Conservation (phyloP, 2,329 filamentous ascomycete species). For the Aspergillus sp. region DNA sequence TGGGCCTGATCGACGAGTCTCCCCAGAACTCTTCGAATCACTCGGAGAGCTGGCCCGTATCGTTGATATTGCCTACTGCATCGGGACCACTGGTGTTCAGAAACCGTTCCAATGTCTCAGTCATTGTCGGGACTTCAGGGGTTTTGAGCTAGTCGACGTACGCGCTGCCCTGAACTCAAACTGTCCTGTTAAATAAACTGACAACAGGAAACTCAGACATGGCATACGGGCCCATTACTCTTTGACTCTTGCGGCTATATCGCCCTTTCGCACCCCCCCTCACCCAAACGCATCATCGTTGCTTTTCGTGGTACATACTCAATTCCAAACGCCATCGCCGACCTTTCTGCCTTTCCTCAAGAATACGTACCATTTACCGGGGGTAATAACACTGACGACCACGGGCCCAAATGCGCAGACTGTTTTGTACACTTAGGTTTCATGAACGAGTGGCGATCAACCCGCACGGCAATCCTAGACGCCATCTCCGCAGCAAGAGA, state of each 20-base stretch:
- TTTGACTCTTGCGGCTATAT: conserved; percentile 94
- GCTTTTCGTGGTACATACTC: conserved; percentile 96
- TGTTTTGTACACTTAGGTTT: conserved; percentile 95
- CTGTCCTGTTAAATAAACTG: neutral
- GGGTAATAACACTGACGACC: conserved; percentile 39
- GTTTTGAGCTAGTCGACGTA: conserved; percentile 71
- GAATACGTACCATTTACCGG: conserved; percentile 82
- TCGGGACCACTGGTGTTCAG: conserved; percentile 77
- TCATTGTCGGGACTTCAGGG: conserved; percentile 79
- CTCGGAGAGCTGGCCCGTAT: conserved; percentile 87
- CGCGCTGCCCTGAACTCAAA: conserved; percentile 10
- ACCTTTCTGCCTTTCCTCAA: conserved; percentile 86
- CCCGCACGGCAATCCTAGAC: conserved; percentile 68
- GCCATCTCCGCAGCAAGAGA: conserved; percentile 60
- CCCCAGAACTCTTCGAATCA: conserved; percentile 68
- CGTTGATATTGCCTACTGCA: conserved; percentile 93
- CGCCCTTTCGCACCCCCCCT: conserved; percentile 72
- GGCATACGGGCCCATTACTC: conserved; percentile 84
- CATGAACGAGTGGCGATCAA: conserved; percentile 76
- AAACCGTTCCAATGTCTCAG: conserved; percentile 83
- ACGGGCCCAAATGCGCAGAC: conserved; percentile 66
- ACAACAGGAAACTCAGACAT: conserved; percentile 54
- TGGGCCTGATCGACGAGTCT: conserved; percentile 43
- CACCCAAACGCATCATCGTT: conserved; percentile 68
- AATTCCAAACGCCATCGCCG: conserved; percentile 83